phyloP scores from a whole-genome alignment of 768 basidiomycete genomes.

The Hygrophorus russula region DNA sequence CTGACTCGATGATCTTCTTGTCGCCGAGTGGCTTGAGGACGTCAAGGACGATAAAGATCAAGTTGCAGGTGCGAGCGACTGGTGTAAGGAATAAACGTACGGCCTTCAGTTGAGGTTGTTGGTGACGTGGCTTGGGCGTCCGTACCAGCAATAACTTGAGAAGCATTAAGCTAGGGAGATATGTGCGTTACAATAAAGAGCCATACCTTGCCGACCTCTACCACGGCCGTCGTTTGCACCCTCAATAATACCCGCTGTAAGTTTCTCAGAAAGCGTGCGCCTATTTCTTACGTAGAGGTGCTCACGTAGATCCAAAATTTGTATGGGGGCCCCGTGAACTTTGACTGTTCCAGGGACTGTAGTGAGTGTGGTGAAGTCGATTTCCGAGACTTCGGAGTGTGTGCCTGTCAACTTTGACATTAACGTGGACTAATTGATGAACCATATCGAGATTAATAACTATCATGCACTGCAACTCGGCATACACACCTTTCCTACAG shows the following conservation, averaged over 20 bases:
- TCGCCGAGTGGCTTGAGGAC: constrained; percentile 97
- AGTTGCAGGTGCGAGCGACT: constrained; percentile 97
- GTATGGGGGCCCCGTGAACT: constrained; percentile 93
- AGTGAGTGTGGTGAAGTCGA: constrained; percentile 93
- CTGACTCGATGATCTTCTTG: constrained; percentile 82
- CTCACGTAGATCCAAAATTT: constrained; percentile 86
- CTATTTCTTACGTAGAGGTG: constrained; percentile 7
- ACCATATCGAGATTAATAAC: constrained; percentile 1
- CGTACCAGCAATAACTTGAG: constrained; percentile 68
- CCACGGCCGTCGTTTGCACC: constrained; percentile 95
- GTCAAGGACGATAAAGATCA: constrained; percentile 97
- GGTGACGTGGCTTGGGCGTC: constrained; percentile 7
- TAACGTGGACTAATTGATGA: constrained; percentile 58
- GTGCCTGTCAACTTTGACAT: constrained; percentile 97
- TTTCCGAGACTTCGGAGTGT: constrained; percentile 90
- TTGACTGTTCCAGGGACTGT: constrained; percentile 93
- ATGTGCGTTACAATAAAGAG: neutral
- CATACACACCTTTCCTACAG: constrained; percentile 74
- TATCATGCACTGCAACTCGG: constrained; percentile 1
- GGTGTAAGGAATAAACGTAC: constrained; percentile 4
- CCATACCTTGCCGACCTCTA: constrained; percentile 82
- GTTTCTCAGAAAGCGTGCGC: constrained; percentile 9
- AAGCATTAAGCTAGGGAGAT: constrained; percentile 4
- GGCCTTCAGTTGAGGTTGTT: constrained; percentile 8
- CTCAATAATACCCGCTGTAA: constrained; percentile 88